phyloP scores from a whole-genome alignment of 2,329 filamentous ascomycete genomes.

The Colletotrichum sp. region DNA sequence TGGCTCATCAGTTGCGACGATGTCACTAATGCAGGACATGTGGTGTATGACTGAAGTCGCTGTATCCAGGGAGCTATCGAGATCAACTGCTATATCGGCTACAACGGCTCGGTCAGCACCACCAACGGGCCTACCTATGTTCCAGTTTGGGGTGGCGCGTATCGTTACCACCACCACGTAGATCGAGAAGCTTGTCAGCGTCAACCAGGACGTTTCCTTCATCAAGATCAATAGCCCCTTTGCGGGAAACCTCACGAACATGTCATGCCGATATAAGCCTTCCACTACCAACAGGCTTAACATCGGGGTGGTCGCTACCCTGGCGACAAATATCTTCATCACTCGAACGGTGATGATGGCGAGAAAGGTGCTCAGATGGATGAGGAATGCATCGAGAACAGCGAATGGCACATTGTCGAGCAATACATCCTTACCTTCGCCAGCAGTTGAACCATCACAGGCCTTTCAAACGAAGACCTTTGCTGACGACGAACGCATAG shows the following conservation, averaged over 20 bases:
- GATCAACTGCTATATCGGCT: conserved; percentile 39
- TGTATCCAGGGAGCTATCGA: conserved; percentile 24
- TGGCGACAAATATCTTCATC: conserved; percentile 26
- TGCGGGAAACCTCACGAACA: conserved; percentile 24
- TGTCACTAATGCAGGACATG: not conserved
- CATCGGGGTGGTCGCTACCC: conserved; percentile 38
- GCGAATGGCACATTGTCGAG: conserved; percentile 30
- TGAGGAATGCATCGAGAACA: conserved; percentile 30
- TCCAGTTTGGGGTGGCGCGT: conserved; percentile 5
- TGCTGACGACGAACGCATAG: conserved; percentile 8
- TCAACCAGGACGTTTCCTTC: conserved; percentile 27
- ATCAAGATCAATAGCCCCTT: conserved; percentile 28
- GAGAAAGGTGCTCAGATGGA: conserved; percentile 38
- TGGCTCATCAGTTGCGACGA: conserved; percentile 21
- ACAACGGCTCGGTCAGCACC: conserved; percentile 24
- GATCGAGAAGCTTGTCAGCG: conserved; percentile 15
- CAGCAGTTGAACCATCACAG: conserved; percentile 23
- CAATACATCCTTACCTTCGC: conserved; percentile 32
- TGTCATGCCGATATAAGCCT: conserved; percentile 25
- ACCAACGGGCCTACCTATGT: not conserved
- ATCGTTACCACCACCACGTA: conserved; percentile 28
- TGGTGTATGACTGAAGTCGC: conserved; percentile 27
- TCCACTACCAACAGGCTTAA: not conserved
- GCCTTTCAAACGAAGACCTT: not conserved
- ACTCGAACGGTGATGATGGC: not conserved